phyloP scores from a whole-genome alignment of 2,329 filamentous ascomycete species.

The Microdochium nivale region DNA sequence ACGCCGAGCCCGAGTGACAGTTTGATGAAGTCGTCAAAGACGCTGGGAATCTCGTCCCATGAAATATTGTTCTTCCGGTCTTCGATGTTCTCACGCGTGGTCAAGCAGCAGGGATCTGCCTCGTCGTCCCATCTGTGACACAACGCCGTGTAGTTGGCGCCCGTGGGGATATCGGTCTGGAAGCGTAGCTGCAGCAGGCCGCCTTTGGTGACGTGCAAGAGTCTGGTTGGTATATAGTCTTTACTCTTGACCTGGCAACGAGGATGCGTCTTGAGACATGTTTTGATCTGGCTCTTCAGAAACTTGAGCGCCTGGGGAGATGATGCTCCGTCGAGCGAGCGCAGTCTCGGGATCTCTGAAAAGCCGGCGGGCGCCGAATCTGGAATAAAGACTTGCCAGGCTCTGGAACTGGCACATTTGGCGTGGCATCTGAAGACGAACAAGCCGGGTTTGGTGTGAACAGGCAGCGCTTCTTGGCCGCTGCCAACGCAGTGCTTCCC shows the following conservation, averaged over 20 bases:
- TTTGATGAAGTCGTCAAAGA: neutral
- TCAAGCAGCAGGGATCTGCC: neutral
- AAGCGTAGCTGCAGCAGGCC: neutral
- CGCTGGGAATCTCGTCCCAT: neutral
- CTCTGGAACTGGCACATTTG: neutral
- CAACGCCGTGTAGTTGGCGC: slow-evolving; percentile 3
- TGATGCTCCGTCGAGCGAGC: neutral
- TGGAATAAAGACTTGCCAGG: neutral
- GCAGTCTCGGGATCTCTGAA: neutral
- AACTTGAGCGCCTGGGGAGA: neutral
- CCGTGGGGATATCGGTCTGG: neutral
- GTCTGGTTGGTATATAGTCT: neutral
- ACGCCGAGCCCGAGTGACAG: neutral
- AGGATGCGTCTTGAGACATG: neutral
- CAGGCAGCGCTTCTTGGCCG: neutral
- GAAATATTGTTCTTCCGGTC: neutral
- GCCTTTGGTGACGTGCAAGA: neutral
- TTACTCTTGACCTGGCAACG: neutral
- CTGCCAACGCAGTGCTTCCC: neutral
- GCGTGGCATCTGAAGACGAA: neutral
- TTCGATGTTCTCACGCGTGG: slow-evolving; percentile 4
- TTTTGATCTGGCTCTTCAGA: neutral
- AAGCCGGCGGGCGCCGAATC: neutral
- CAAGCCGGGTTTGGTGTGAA: neutral
- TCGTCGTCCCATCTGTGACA: slow-evolving; percentile 6